A percentile compares a stretch with the other conserved stretches of the same genome.
Conservation (phyloP, 2,329 filamentous ascomycete genomes). For the Alternaria arborescens region DNA sequence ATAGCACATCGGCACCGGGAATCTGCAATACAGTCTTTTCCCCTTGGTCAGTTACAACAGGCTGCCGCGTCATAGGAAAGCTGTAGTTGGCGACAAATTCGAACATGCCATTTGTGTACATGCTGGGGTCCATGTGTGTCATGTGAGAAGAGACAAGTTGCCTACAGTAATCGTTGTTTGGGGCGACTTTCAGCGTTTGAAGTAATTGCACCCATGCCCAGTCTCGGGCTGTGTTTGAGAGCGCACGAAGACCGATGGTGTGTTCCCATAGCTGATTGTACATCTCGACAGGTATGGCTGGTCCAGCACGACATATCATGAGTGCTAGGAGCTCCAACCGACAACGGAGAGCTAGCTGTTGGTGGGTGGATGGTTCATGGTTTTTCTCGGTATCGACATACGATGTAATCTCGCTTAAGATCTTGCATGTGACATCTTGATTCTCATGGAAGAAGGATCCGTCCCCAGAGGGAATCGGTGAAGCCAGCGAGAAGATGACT, state of each 20-base stretch:
- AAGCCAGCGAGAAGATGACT: constrained; percentile 56
- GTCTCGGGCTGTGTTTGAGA: constrained; percentile 68
- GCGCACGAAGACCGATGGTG: constrained; percentile 71
- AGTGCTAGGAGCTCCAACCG: constrained; percentile 64
- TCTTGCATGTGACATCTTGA: constrained; percentile 35
- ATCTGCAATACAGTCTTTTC: constrained; percentile 55
- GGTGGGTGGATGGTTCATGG: constrained; percentile 16
- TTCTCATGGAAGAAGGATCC: constrained; percentile 36
- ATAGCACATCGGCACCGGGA: constrained; percentile 74
- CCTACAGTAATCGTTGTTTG: constrained; percentile 41
- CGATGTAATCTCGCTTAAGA: constrained; percentile 52
- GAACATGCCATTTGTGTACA: constrained; percentile 69
- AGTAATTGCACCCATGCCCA: constrained; percentile 68
- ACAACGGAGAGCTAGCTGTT: constrained; percentile 39
- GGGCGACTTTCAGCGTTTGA: constrained; percentile 29
- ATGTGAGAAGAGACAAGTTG: constrained; percentile 60
- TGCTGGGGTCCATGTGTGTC: constrained; percentile 64
- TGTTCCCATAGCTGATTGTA: constrained; percentile 74
- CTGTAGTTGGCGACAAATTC: constrained; percentile 66
- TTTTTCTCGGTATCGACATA: constrained; percentile 41
- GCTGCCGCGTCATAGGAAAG: constrained; percentile 31
- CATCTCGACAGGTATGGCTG: constrained; percentile 68
- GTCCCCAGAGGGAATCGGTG: constrained; percentile 22
- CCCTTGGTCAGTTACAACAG: constrained; percentile 25
- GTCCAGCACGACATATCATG: constrained; percentile 69